Evolutionary conservation across 129 eudicot species (phyloP).

Genomic region (Artemisia tridentata): DNA sequence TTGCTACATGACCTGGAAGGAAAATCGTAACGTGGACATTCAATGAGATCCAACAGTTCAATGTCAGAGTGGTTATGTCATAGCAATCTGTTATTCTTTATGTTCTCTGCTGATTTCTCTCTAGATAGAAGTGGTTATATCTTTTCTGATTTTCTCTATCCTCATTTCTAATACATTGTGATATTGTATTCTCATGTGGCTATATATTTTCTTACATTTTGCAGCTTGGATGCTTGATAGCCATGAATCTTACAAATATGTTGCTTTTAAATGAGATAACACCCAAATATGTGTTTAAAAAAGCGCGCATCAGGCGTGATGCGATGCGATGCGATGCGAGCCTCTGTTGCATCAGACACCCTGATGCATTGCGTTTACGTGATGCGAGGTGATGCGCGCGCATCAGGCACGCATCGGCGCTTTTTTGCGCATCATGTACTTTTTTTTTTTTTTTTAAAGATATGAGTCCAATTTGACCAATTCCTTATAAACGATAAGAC

Average conservation of each 20-base stretch:
- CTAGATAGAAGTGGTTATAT: background rate
- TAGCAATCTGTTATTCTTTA: background rate
- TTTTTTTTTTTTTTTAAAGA: too few relatives aligned
- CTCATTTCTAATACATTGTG: background rate
- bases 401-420: too few relatives aligned
- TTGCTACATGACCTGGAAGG: constrained; percentile 2
- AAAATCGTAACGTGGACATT: background rate
- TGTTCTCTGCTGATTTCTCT: background rate
- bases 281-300: background rate
- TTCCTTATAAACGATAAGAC: too few relatives aligned
- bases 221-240: background rate
- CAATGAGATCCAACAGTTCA: background rate
- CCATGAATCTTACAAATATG: background rate
- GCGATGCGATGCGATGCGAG: too few relatives aligned
- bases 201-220: constrained; percentile 2
- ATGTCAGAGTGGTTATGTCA: constrained; percentile 15
- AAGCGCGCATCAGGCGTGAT: too few relatives aligned
- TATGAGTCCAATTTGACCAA: too few relatives aligned
- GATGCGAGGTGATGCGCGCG: too few relatives aligned
- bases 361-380: too few relatives aligned
- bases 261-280: background rate
- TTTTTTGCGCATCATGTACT: too few relatives aligned
- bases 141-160: background rate
- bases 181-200: background rate
- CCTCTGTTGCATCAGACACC: too few relatives aligned